Base-by-base conservation (phyloP, 176 grass and related monocot species). In the Olyra latifolia region DNA sequence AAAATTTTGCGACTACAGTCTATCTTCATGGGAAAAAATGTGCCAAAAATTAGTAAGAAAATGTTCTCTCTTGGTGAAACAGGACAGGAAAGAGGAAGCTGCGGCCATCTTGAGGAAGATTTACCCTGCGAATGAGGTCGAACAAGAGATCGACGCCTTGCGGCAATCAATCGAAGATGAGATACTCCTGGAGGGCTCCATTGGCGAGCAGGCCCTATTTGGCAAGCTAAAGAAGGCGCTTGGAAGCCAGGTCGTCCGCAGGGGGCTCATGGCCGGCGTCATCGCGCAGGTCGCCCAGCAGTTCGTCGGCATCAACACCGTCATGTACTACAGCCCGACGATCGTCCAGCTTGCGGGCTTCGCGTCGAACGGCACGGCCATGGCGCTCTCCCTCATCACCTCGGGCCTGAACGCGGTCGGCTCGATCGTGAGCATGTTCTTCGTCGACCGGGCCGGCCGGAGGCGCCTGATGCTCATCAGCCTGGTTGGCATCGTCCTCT, bases 261-360 rank as follows among this genome's bases (percentile, higher is more conserved):
- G 92, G 13, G 96, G 96, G 2, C 90, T 98, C 24, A 8, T 83
- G 52, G 95, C 95, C 52, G 95, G 95, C 77, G 59, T 98, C 49
- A 58, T 89, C 41, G 91, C 84, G 53, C 95, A 98, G 84, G 90
- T 98, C 8, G 92, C 92, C 9, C 92, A 98, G 63, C 96, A 98
- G 66, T 93, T 98, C 75, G 90, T 95, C 1, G 96, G 96, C 43
- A 98, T 98, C 83, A 98, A 98, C 54, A 95, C 96, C 24, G 96
- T 98, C 45, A 98, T 98, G 96, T 98, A 98, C 83, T 98, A 98
- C 78, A 98, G 96, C 62, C 96, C 96, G 38, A 98, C 96, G 40
- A 95, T 98, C 59, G 92, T 98, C 67, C 96, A 98, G 76, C 82
- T 95, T 15, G 92, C 92, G 4, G 92, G 92, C 13, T 98, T 88